These are phyloP conservation scores for Lactarius akahatsu DNA, from an alignment of 768 basidiomycete genomes.

Conservation along the genomic window DNA sequence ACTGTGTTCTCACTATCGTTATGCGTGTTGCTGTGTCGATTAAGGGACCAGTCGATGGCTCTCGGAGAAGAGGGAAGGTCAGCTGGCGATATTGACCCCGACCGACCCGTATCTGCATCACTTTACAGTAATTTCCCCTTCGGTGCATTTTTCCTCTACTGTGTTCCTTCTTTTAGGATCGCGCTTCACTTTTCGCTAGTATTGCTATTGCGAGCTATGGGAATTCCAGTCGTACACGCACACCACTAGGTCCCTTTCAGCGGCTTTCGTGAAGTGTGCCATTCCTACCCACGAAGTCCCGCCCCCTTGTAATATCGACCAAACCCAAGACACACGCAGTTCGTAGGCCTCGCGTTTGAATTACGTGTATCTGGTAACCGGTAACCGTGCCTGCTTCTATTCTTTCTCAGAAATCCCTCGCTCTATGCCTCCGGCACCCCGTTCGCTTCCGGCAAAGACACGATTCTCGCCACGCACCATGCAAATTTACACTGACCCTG, in stretches of 20 bases:
- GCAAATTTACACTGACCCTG: constrained; percentile 23
- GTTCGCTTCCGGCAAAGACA: constrained; percentile 25
- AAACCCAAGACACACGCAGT: constrained; percentile 1
- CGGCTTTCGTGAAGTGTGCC: constrained; percentile 2
- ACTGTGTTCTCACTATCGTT: background rate
- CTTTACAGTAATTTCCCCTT: background rate
- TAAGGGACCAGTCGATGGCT: background rate
- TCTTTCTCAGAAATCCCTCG: constrained; percentile 14
- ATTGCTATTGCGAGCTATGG: background rate
- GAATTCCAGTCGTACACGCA: constrained; percentile 9
- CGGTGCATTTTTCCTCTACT: background rate
- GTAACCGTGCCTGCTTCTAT: constrained; percentile 22
- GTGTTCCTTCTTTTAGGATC: background rate
- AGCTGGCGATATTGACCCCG: background rate
- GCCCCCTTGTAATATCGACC: constrained; percentile 7
- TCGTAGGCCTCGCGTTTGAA: constrained; percentile 12
- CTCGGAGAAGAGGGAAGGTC: background rate
- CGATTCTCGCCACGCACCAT: constrained; percentile 21
- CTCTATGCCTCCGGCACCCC: constrained; percentile 11
- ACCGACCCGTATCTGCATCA: background rate
- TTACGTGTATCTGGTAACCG: constrained; percentile 27
- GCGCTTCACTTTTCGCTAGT: too few relatives aligned
- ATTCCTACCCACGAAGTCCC: constrained; percentile 8
- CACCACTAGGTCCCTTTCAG: background rate
- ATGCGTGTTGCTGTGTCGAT: constrained; percentile 4